Evolutionary conservation across 208 protist species (phyloP).

Genomic region (Phytomonas sp.): DNA sequence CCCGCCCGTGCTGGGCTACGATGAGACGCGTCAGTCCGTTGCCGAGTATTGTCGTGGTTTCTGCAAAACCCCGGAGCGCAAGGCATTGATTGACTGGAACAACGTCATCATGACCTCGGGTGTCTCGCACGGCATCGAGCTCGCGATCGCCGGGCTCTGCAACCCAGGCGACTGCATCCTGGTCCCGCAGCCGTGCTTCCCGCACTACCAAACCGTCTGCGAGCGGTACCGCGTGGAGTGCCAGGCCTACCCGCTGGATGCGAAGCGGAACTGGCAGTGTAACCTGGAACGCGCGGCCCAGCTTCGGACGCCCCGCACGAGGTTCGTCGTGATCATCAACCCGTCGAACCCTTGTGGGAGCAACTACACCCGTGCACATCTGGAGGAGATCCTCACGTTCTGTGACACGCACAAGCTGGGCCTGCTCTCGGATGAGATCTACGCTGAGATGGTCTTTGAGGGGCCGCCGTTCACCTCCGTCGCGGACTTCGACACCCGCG

Average conservation of each 20-base stretch:
- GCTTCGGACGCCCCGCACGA: constrained; percentile 80
- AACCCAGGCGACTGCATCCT: constrained; percentile 89
- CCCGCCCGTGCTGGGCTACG: constrained; percentile 37
- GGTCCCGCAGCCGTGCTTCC: constrained; percentile 87
- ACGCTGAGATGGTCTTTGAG: constrained; percentile 89
- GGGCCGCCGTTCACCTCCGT: constrained; percentile 69
- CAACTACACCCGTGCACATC: constrained; percentile 77
- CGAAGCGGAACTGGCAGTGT: constrained; percentile 83
- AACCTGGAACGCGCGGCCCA: constrained; percentile 70
- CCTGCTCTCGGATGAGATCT: constrained; percentile 94
- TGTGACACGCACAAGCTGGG: constrained; percentile 81
- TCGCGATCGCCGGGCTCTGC: constrained; percentile 68
- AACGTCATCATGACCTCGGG: constrained; percentile 82
- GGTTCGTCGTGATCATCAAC: constrained; percentile 91
- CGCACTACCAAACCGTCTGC: constrained; percentile 90
- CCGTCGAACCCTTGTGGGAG: constrained; percentile 94
- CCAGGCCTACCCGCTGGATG: constrained; percentile 71
- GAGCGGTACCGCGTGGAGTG: constrained; percentile 69
- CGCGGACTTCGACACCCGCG: constrained; percentile 65
- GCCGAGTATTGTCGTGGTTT: constrained; percentile 37
- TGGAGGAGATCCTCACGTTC: constrained; percentile 73
- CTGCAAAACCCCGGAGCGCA: constrained; percentile 22
- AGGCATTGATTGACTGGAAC: constrained; percentile 27
- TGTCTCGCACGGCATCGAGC: constrained; percentile 84
- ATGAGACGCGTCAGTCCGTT: constrained; percentile 42